Evolutionary conservation across 257 asterid species (phyloP).

Genomic region (Lithospermum erythrorhizon): DNA sequence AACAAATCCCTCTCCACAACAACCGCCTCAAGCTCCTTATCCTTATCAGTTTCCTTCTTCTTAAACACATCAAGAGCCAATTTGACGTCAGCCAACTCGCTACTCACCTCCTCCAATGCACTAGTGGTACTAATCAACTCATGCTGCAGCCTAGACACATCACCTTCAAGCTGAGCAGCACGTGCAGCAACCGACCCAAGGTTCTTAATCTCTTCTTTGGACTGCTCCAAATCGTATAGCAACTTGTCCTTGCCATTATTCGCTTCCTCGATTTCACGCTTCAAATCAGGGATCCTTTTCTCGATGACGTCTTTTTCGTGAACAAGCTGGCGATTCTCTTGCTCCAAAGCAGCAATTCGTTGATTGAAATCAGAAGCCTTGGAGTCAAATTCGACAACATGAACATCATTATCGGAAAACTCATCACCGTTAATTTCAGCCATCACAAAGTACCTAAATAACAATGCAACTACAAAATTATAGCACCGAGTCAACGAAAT

Average conservation of each 20-base stretch:
- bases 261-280: conserved; percentile 24
- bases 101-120: conserved; percentile 32
- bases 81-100: conserved; percentile 28
- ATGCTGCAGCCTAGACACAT: conserved; percentile 49
- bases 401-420: conserved; percentile 19
- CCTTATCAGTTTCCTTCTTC: conserved; percentile 34
- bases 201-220: conserved; percentile 26
- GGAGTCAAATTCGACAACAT: conserved; percentile 12
- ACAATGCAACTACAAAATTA: too few relatives aligned
- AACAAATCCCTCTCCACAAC: conserved; percentile 41
- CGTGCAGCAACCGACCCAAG: conserved; percentile 44
- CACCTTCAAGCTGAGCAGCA: conserved; percentile 55
- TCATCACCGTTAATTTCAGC: too few relatives aligned
- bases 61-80: conserved; percentile 30
- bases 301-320: conserved; percentile 31
- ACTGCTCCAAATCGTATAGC: conserved; percentile 20
- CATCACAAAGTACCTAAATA: too few relatives aligned
- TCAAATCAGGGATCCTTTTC: conserved; percentile 33
- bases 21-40: conserved; percentile 32
- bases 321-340: conserved; percentile 29
- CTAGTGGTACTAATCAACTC: conserved; percentile 43
- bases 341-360: conserved; percentile 36
- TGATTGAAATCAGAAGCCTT: conserved; percentile 25
- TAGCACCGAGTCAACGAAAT: too few relatives aligned
- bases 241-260: conserved; percentile 26